phyloP scores from a whole-genome alignment of 148 eudicot species.

The Amaranthus cruentus region DNA sequence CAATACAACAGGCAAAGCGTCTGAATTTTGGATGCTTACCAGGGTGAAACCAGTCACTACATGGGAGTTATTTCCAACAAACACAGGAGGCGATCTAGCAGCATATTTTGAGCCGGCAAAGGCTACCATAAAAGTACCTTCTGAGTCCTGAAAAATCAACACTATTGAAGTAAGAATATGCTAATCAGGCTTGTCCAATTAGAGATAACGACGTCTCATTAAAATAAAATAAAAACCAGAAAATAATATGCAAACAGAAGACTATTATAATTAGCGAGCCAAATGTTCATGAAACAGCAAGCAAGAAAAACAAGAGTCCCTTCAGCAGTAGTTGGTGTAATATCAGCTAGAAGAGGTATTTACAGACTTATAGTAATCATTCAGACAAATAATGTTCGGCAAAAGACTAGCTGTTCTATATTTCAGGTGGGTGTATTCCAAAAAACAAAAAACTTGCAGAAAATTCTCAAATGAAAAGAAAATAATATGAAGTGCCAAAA shows the following conservation, averaged over 20 bases:
- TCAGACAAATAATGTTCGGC: too few species aligned
- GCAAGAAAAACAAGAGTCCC: background rate
- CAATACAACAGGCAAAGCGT: background rate
- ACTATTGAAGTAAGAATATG: background rate
- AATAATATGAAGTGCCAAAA: too few species aligned
- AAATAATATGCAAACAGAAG: background rate
- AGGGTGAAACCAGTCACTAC: constrained; percentile 89
- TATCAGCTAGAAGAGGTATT: too few species aligned
- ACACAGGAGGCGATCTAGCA: constrained; percentile 80
- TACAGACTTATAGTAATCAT: too few species aligned
- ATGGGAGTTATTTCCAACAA: constrained; percentile 62
- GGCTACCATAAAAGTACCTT: constrained; percentile 89
- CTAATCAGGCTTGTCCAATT: background rate
- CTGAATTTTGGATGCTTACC: constrained; percentile 39
- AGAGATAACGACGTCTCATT: background rate
- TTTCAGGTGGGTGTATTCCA: too few species aligned
- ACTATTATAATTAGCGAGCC: background rate
- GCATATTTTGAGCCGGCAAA: constrained; percentile 96
- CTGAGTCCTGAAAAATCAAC: constrained; percentile 40
- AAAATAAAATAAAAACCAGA: background rate
- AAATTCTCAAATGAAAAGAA: too few species aligned
- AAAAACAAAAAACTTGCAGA: too few species aligned
- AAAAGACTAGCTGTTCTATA: too few species aligned
- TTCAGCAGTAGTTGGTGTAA: too few species aligned
- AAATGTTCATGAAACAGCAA: background rate